Evolutionary conservation across 805 yeast species (phyloP).

Genomic region (Lachancea quebecensis): DNA sequence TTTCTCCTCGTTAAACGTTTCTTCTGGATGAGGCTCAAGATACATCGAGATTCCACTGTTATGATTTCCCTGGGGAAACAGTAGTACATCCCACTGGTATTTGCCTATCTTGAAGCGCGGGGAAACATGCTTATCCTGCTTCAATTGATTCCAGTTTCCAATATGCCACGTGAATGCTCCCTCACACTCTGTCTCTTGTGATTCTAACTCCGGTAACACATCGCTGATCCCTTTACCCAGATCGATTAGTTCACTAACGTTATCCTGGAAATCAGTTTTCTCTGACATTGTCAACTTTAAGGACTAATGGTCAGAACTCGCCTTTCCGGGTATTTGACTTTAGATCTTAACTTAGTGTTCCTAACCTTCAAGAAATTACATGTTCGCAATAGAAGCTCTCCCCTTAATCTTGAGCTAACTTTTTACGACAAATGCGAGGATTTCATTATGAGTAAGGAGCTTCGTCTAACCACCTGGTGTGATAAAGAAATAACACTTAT

Average conservation of each 20-base stretch:
- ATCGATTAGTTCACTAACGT: conserved; percentile 16
- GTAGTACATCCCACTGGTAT: conserved; percentile 58
- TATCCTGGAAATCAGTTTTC: conserved; percentile 9
- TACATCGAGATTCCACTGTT: conserved; percentile 61
- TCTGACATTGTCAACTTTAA: not conserved
- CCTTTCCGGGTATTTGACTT: not conserved
- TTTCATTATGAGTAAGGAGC: too few relatives aligned
- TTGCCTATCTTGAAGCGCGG: conserved; percentile 52
- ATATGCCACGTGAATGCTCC: conserved; percentile 47
- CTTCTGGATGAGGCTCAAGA: conserved; percentile 58
- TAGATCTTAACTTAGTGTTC: not conserved
- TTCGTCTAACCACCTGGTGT: too few relatives aligned
- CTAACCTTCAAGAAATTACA: not conserved
- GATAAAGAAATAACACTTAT: not conserved
- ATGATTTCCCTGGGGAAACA: conserved; percentile 73
- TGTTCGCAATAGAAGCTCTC: not conserved
- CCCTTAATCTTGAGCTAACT: not conserved
- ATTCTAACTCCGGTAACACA: conserved; percentile 7
- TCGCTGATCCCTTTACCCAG: conserved; percentile 20
- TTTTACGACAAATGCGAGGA: conserved; percentile 2
- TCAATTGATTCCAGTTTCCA: conserved; percentile 40
- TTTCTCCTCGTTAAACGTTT: conserved; percentile 24
- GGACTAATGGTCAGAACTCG: not conserved
- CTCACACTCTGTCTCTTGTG: conserved; percentile 19
- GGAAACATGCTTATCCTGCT: conserved; percentile 35